A percentile compares a stretch with the other conserved stretches of the same genome.
Evolutionary conservation across 192 early-diverging fungal species (phyloP).

Genomic region (Phlyctochytrium arcticum): DNA sequence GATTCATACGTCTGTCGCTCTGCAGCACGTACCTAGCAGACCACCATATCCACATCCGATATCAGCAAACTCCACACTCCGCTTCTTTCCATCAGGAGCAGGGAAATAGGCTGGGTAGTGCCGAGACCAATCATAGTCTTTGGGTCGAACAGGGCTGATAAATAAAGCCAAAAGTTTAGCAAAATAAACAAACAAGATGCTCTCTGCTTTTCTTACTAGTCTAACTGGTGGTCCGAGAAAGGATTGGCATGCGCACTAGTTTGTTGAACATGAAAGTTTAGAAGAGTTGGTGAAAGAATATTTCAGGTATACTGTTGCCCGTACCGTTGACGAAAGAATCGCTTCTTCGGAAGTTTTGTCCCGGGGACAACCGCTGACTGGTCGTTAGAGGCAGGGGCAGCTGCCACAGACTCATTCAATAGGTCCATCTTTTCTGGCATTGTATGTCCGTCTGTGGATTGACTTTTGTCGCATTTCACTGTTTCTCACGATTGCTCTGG

Average conservation of each 20-base stretch:
- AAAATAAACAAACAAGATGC: too few species aligned
- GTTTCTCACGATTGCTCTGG: too few species aligned
- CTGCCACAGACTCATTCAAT: too few species aligned
- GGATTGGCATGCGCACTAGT: constrained; percentile 94
- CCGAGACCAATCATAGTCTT: constrained; percentile 83
- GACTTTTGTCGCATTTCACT: too few species aligned
- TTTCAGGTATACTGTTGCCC: neutral
- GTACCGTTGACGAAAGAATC: constrained; percentile 65
- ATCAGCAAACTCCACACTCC: constrained; percentile 89
- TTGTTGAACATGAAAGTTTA: neutral
- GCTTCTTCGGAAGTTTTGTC: constrained; percentile 52
- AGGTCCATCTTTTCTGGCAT: too few species aligned
- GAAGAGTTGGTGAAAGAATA: constrained; percentile 48
- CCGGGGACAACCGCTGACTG: too few species aligned
- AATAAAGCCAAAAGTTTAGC: too few species aligned
- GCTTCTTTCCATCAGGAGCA: constrained; percentile 25
- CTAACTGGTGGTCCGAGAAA: constrained; percentile 91
- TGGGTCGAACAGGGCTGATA: constrained; percentile 68
- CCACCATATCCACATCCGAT: constrained; percentile 98
- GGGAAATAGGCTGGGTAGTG: constrained; percentile 72
- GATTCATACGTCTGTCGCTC: neutral
- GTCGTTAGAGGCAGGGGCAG: too few species aligned
- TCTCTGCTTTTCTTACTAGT: constrained; percentile 77
- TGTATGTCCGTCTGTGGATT: too few species aligned
- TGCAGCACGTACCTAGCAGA: constrained; percentile 51